A percentile compares a stretch with the other conserved stretches of the same genome.
Conservation (phyloP, 129 eudicot species). For the Smallanthus sonchifolius region DNA sequence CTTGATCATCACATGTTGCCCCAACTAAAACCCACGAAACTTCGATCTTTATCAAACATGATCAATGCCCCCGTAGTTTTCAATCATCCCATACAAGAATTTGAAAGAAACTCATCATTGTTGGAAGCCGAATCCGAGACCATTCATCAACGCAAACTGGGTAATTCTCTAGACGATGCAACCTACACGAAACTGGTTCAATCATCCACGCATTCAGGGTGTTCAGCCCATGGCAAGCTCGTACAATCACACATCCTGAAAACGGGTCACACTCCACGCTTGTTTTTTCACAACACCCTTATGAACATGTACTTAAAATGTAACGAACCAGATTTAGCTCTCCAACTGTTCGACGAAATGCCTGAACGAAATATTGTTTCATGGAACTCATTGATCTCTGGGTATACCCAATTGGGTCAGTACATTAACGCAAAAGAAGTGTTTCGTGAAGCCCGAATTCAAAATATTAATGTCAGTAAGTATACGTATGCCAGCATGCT, state of each 20-base stretch:
- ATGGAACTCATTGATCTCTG: slow-evolving; percentile 48
- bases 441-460: slow-evolving; percentile 28
- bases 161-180: slow-evolving; percentile 17
- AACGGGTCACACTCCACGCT: slow-evolving; percentile 29
- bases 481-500: slow-evolving; percentile 37
- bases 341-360: slow-evolving; percentile 45
- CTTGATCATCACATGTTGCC: slow-evolving; percentile 25
- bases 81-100: slow-evolving; percentile 1
- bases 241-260: slow-evolving; percentile 41
- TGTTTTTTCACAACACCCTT: slow-evolving; percentile 37
- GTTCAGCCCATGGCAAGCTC: slow-evolving; percentile 31
- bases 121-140: not conserved
- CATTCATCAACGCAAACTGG: not conserved
- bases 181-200: slow-evolving; percentile 36
- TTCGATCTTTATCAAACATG: slow-evolving; percentile 22
- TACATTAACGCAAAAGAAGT: slow-evolving; percentile 19
- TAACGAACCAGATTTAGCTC: slow-evolving; percentile 25
- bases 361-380: slow-evolving; percentile 43
- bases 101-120: not conserved
- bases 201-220: slow-evolving; percentile 29
- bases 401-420: slow-evolving; percentile 34
- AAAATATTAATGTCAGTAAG: slow-evolving; percentile 17
- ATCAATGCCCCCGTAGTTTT: slow-evolving; percentile 1
- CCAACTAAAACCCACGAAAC: slow-evolving; percentile 27
- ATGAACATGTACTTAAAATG: slow-evolving; percentile 45